Conservation (phyloP, 805 yeast species). For the Cyberlindnera sargentensis region DNA sequence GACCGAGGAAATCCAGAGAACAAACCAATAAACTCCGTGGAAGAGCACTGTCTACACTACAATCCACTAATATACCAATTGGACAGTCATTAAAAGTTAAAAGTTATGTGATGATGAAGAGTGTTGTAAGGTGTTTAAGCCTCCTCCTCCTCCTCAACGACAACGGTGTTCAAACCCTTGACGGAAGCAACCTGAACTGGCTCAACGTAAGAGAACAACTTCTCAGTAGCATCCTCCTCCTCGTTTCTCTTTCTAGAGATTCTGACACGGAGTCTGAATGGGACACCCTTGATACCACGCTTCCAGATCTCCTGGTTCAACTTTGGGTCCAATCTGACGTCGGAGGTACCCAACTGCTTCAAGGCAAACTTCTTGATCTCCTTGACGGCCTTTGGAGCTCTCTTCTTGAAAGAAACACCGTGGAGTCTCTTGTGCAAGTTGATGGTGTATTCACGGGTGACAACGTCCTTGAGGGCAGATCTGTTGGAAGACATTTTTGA, state of each 20-base stretch:
- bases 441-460: conserved; percentile 99
- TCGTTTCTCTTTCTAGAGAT: conserved; percentile 99
- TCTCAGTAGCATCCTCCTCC: conserved; percentile 98
- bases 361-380: conserved; percentile 98
- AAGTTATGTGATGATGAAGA: background rate
- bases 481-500: conserved; percentile 39
- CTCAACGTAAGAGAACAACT: conserved; percentile 96
- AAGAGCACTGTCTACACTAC: conserved; percentile 5
- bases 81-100: too few relatives aligned
- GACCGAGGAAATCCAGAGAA: background rate
- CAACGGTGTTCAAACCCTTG: conserved; percentile 97
- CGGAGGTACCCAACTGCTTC: conserved; percentile 98
- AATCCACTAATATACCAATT: background rate
- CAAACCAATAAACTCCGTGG: conserved; percentile 5
- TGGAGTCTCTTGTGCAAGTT: conserved; percentile 99
- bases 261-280: conserved; percentile 96
- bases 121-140: conserved; percentile 12
- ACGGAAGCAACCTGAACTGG: conserved; percentile 90
- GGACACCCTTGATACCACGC: conserved; percentile 99
- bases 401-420: conserved; percentile 98
- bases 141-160: conserved; percentile 63
- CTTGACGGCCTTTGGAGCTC: conserved; percentile 99
- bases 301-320: conserved; percentile 98
- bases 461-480: conserved; percentile 96
- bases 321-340: conserved; percentile 98